Evolutionary conservation across 1,139 yeast genomes (phyloP).

Genomic region (Kurtzmaniella quercitrusa): DNA sequence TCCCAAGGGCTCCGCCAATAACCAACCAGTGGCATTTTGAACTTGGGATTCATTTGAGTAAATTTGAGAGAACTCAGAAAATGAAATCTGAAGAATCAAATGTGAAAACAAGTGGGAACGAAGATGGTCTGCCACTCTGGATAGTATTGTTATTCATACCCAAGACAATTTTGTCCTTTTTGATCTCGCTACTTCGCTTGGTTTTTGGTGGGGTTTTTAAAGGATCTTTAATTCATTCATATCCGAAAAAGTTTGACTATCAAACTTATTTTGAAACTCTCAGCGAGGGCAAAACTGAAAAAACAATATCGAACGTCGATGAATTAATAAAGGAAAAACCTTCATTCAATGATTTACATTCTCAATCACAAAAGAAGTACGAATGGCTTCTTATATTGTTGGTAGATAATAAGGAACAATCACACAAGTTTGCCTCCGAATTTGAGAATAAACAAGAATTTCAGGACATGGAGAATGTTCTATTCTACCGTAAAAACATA

Average conservation of each 20-base stretch:
- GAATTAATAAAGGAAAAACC: conserved; percentile 16
- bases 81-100: background rate
- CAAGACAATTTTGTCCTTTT: conserved; percentile 29
- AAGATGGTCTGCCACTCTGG: conserved; percentile 30
- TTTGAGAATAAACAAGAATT: conserved; percentile 28
- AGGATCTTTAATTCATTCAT: conserved; percentile 14
- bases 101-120: conserved; percentile 14
- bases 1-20: conserved; percentile 42
- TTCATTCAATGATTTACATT: conserved; percentile 44
- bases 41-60: conserved; percentile 37
- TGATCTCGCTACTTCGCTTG: conserved; percentile 31
- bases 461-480: conserved; percentile 30
- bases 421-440: conserved; percentile 22
- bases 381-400: conserved; percentile 45
- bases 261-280: conserved; percentile 12
- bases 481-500: conserved; percentile 35
- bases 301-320: conserved; percentile 9
- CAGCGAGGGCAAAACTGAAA: background rate
- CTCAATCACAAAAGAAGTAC: conserved; percentile 34
- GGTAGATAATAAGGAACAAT: conserved; percentile 31
- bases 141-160: conserved; percentile 47
- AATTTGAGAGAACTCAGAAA: background rate
- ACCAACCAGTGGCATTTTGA: conserved; percentile 41
- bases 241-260: conserved; percentile 22
- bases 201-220: conserved; percentile 24